Base-by-base conservation (phyloP, 2,329 filamentous ascomycete genomes). In the Claviceps sp. region DNA sequence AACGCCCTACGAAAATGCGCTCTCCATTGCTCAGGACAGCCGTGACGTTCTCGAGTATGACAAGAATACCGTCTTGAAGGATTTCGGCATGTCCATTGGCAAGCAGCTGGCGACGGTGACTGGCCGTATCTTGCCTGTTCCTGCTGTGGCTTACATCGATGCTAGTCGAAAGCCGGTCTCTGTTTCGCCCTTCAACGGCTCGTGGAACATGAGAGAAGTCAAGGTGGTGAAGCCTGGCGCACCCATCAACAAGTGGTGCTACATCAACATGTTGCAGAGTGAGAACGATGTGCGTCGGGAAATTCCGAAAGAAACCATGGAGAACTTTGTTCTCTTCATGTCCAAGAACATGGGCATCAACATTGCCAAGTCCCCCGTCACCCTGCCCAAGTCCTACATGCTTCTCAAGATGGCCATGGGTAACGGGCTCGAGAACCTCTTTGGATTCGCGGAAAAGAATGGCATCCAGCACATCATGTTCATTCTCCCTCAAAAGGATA, bases 51-150 rank as follows among this genome's bases (percentile, higher is more conserved):
- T 91, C 22, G 76, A 77, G 2, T 71, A 88, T 2, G 74, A 79
- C 44, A 63, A 67, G 2, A 65, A 68, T 2, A 72, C 72, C 41
- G 55, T 66, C 0, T 70, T 76, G n/a, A 38, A 56, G 4, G 59
- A 71, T 2, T 93, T 89, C 55, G 83, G 83, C 5, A 72, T 94
- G 54, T 67, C 68, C 1, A 74, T 89, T 3, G 72, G 70, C 6
- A 74, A 76, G 13, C 65, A 71, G 1, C 73, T 95, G 37, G 71
- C 95, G 37, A 85, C 85, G 0, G 85, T 95, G 0, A 72, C 73
- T 1, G 90, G 80, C 1, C 81, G 89, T 5, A 76, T 91, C 42
- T 73, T 95, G 0, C 43, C 60, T 0, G 61, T 78, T 0, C 89
- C 89, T 0, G 60, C 57, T 0, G 67, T 95, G 30, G 63, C 68